Evolutionary conservation across 257 asterid genomes (phyloP), one percentile per base, ranked within the genome.

Genomic region (Cynanchum wilfordii): DNA sequence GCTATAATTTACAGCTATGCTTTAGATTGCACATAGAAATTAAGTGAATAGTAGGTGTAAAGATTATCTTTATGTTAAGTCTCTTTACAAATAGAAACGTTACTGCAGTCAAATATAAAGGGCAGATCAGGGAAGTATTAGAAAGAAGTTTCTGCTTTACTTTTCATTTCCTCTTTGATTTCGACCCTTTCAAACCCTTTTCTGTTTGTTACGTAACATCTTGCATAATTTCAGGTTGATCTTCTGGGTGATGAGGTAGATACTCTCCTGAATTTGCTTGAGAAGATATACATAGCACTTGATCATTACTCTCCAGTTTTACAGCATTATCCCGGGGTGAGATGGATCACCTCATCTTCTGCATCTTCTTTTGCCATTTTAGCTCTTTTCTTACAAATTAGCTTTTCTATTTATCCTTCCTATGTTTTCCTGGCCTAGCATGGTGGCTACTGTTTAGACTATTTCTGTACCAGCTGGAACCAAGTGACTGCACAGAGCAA

Each of bases 221-320:
- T 65, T 42, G 30, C 45, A 16, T 13, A 29, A 66, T n/a, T 78
- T 74, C 90, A 94, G 99, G 99, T 94, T 73, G 99, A 94, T 85
- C 93, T 88, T 67, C 85, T 94, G 84, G 99, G 98, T 63, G 97
- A 94, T 81, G 89, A 91, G 86, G 99, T 94, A 54, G 99, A 94
- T 66, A 73, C 85, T 78, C 89, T 88, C 47, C 71, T 85, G 83
- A 73, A 82, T 78, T 81, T 91, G 70, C 96, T 91, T 30, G 90
- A 90, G 69, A 94, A 86, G 90, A 89, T 94, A 73, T 88, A 86
- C 76, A 82, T 89, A 63, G 95, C 84, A 12, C 96, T 94, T 8
- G 88, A 89, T 77, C 99, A 94, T 71, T 94, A 94, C 80, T 88
- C 93, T 25, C 98, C 98, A 27, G 78, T 94, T 76, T 78, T 94